Evolutionary conservation across 306 rosid species (phyloP), one percentile per base, ranked within the genome.

Genomic region (Prunus padus): DNA sequence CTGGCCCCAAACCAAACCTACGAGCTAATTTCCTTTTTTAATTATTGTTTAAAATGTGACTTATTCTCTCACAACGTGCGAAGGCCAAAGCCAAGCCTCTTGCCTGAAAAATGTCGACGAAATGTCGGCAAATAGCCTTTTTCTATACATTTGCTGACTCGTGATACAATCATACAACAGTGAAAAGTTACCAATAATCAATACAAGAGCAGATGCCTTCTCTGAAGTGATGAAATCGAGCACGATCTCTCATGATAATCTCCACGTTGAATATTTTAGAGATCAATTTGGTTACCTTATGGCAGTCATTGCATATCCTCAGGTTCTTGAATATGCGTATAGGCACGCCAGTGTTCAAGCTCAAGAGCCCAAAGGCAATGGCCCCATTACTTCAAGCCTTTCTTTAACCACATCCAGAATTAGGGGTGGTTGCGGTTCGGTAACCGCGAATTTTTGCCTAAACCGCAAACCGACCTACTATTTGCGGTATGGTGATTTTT

Each of bases 171-270:
- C 9, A 7, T 37, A 20, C 44, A 65, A 51, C 25, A 51, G 11
- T 11, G 13, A 66, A 19, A 73, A 26, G 55, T 86, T 81, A 92
- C 93, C 96, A 88, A 65, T 85, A 86, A 67, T 88, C 93, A 80
- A 73, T 85, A 87, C 96, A 93, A 70, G 93, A 89, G 87, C 96
- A 91, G 3, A 30, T 71, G 40, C 96, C 92, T 68, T 89, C 88
- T 76, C 79, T 85, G 23, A 88, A 88, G 56, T 82, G 91, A 86
- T 89, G 97, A 80, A 93, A 91, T 14, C 98, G 85, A 69, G 76
- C 80, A 55, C 89, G 91, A 77, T 88, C 91, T 79, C 96, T 86
- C 72, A 93, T 85, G 81, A 83, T 77, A 76, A 93, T 88, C 87
- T 90, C 93, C 61, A 82, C 90, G 4, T 71, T 74, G 19, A 88